Conservation (phyloP, 2,329 filamentous ascomycete genomes). For the Stagonosporopsis vannaccii region DNA sequence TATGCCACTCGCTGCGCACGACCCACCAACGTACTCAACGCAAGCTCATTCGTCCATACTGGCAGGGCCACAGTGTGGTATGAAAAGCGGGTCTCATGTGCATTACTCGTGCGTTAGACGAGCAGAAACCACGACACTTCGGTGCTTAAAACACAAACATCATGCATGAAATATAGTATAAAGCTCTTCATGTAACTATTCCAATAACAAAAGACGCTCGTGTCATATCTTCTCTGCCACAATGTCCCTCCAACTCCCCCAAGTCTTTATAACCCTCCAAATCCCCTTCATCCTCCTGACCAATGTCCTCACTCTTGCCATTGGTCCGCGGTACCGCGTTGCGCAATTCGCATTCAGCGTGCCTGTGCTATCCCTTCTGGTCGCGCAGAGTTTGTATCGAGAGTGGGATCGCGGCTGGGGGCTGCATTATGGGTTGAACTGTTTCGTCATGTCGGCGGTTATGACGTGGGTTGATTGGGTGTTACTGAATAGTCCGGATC, state of each 20-base stretch:
- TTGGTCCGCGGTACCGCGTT: constrained; percentile 16
- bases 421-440: constrained; percentile 23
- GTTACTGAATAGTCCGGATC: constrained; percentile 31
- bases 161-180: not conserved
- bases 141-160: not conserved
- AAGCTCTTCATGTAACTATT: not conserved
- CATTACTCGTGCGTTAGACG: not conserved
- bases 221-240: not conserved
- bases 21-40: constrained; percentile 4
- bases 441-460: constrained; percentile 5
- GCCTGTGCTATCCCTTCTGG: constrained; percentile 24
- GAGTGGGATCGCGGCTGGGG: constrained; percentile 24
- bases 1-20: not conserved
- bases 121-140: not conserved
- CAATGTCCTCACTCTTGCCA: constrained; percentile 26
- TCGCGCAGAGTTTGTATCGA: constrained; percentile 27
- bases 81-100: constrained; percentile 4
- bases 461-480: constrained; percentile 33
- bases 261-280: constrained; percentile 16
- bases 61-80: not conserved
- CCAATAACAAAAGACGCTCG: not conserved
- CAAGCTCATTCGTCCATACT: constrained; percentile 1
- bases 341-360: constrained; percentile 21
- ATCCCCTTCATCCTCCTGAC: constrained; percentile 22
- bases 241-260: constrained; percentile 18